Conservation (phyloP, 768 basidiomycete species). For the Dioszegia hungarica region DNA sequence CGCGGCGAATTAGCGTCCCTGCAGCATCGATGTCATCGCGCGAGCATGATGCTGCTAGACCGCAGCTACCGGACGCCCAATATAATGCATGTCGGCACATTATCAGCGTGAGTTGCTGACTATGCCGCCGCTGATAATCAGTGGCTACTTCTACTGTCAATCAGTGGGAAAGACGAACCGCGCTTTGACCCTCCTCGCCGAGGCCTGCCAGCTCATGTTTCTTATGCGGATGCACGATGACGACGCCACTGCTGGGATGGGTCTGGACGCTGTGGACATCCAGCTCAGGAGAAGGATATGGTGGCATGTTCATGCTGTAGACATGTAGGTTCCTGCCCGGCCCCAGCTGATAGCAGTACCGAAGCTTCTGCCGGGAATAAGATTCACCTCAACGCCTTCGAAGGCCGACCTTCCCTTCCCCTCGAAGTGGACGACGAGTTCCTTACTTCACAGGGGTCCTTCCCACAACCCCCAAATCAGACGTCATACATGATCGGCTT, state of each 20-base stretch:
- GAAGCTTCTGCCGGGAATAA: slow-evolving; percentile 15
- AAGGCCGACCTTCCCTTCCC: slow-evolving; percentile 12
- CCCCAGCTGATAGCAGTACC: slow-evolving; percentile 8
- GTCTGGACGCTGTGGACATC: slow-evolving; percentile 8
- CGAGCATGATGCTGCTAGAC: slow-evolving; percentile 9
- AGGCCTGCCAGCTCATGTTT: slow-evolving; percentile 18
- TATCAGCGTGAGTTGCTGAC: slow-evolving; percentile 11
- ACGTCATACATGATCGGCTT: slow-evolving; percentile 14
- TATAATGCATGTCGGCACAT: slow-evolving; percentile 12
- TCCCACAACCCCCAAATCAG: slow-evolving; percentile 5
- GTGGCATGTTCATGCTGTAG: slow-evolving; percentile 22
- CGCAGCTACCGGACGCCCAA: slow-evolving; percentile 11
- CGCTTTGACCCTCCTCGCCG: slow-evolving; percentile 11
- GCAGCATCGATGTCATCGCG: slow-evolving; percentile 15
- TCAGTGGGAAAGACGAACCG: slow-evolving; percentile 14
- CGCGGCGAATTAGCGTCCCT: slow-evolving; percentile 12
- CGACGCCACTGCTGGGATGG: not conserved
- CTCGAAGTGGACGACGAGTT: slow-evolving; percentile 17
- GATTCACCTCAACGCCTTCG: slow-evolving; percentile 18
- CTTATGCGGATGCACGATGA: slow-evolving; percentile 9
- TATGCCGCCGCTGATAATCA: not conserved
- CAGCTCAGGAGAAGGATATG: slow-evolving; percentile 15
- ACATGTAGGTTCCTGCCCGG: slow-evolving; percentile 5
- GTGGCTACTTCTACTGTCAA: slow-evolving; percentile 18
- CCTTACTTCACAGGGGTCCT: slow-evolving; percentile 16